Conservation (phyloP, 805 yeast species). For the Scheffersomyces lignosus region DNA sequence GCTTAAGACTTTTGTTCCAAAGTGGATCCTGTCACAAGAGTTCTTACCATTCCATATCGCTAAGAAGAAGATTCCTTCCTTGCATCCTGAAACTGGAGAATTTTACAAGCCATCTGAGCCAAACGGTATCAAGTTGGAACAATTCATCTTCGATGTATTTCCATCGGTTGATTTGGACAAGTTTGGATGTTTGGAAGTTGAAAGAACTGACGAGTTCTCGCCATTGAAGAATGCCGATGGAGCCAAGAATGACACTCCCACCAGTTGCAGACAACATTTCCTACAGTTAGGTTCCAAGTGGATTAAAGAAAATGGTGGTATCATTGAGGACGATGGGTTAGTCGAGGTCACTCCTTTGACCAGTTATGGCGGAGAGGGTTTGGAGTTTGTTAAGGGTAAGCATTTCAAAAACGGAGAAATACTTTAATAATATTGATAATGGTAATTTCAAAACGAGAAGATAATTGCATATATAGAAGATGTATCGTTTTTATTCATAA, state of each 20-base stretch:
- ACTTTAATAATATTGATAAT: slow-evolving; percentile 10
- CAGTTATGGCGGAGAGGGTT: slow-evolving; percentile 75
- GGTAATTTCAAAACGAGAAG: background rate
- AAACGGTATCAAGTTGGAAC: slow-evolving; percentile 94
- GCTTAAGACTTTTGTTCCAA: slow-evolving; percentile 55
- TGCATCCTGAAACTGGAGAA: slow-evolving; percentile 48
- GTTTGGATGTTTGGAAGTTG: slow-evolving; percentile 93
- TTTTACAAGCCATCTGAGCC: slow-evolving; percentile 65
- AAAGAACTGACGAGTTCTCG: slow-evolving; percentile 80
- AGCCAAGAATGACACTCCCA: slow-evolving; percentile 80
- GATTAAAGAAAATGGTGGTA: slow-evolving; percentile 72
- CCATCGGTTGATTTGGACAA: slow-evolving; percentile 66
- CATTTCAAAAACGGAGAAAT: slow-evolving; percentile 33
- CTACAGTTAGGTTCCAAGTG: slow-evolving; percentile 71
- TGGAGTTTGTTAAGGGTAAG: slow-evolving; percentile 55
- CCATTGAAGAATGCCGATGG: slow-evolving; percentile 92
- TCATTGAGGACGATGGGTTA: slow-evolving; percentile 42
- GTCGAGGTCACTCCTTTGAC: slow-evolving; percentile 80
- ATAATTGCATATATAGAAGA: background rate
- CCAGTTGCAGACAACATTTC: slow-evolving; percentile 68
- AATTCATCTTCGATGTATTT: slow-evolving; percentile 95
- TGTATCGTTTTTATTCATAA: background rate
- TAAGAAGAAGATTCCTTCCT: slow-evolving; percentile 74
- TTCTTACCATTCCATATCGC: slow-evolving; percentile 94
- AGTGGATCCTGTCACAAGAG: slow-evolving; percentile 67